A percentile compares a stretch with the other conserved stretches of the same genome.
Conservation (phyloP, 2,329 filamentous ascomycete genomes). For the Cladosporium sp. region DNA sequence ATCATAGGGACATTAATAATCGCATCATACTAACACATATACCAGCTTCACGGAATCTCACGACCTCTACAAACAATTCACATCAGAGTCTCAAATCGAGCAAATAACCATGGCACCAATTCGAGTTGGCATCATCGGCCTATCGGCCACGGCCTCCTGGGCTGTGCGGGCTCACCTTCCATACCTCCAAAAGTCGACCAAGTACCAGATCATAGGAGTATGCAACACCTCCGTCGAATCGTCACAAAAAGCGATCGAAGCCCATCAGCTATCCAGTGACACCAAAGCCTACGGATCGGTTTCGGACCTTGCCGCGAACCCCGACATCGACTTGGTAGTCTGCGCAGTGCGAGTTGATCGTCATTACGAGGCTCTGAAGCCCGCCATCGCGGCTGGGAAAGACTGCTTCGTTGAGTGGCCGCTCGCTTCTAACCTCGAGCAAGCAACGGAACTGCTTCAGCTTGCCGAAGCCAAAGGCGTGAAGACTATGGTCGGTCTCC, state of each 20-base stretch:
- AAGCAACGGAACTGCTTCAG: conserved; percentile 41
- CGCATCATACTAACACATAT: too few species aligned
- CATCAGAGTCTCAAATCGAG: too few species aligned
- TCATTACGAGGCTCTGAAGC: conserved; percentile 41
- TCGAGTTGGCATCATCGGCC: conserved; percentile 55
- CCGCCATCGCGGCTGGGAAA: conserved; percentile 44
- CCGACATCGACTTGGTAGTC: conserved; percentile 47
- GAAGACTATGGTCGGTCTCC: conserved; percentile 46
- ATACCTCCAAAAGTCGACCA: conserved; percentile 49
- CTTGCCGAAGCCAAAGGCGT: conserved; percentile 40
- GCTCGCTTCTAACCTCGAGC: conserved; percentile 36
- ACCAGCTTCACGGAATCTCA: too few species aligned
- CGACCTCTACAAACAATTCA: not conserved
- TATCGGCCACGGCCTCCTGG: conserved; percentile 55
- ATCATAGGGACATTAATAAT: too few species aligned
- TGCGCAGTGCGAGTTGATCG: conserved; percentile 41
- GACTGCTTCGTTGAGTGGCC: conserved; percentile 51
- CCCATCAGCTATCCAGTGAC: conserved; percentile 35
- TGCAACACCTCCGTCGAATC: conserved; percentile 45
- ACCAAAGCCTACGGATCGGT: conserved; percentile 42
- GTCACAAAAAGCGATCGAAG: conserved; percentile 39
- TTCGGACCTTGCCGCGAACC: conserved; percentile 42
- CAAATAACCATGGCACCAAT: conserved; percentile 44
- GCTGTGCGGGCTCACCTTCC: conserved; percentile 55
- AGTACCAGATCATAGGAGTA: conserved; percentile 48